Evolutionary conservation across 2,329 filamentous ascomycete genomes (phyloP).

Genomic region (Sclerotinia trifoliorum): DNA sequence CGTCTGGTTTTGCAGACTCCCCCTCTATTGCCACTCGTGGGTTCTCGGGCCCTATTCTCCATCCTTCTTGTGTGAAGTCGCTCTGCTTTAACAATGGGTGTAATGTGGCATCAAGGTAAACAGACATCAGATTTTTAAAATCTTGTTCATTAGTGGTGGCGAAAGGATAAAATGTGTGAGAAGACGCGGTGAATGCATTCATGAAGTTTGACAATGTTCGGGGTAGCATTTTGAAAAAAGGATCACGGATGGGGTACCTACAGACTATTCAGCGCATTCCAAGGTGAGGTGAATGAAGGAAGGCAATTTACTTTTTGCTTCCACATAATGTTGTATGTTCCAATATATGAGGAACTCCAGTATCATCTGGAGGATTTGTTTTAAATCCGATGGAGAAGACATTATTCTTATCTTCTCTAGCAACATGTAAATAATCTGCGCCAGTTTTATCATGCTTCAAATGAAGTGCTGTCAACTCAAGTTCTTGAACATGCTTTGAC

Average conservation of each 20-base stretch:
- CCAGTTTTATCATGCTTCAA: constrained; percentile 93
- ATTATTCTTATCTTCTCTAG: constrained; percentile 96
- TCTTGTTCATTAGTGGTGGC: constrained; percentile 95
- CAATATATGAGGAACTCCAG: constrained; percentile 92
- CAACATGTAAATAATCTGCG: constrained; percentile 93
- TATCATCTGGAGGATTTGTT: constrained; percentile 96
- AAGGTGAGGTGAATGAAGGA: constrained; percentile 17
- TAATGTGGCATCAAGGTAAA: constrained; percentile 93
- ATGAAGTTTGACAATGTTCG: constrained; percentile 99
- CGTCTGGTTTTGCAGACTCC: constrained; percentile 48
- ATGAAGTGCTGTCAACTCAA: constrained; percentile 87
- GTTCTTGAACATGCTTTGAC: constrained; percentile 88
- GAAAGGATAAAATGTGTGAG: constrained; percentile 97
- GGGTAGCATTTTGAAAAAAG: constrained; percentile 99
- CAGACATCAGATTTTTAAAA: constrained; percentile 92
- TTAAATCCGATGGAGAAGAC: constrained; percentile 99
- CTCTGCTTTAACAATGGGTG: constrained; percentile 84
- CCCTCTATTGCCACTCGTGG: constrained; percentile 51
- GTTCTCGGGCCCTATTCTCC: constrained; percentile 93
- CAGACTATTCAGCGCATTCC: constrained; percentile 37
- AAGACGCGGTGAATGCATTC: constrained; percentile 96
- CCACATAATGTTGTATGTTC: constrained; percentile 97
- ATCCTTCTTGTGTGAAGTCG: constrained; percentile 95
- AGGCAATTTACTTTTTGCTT: constrained; percentile 71
- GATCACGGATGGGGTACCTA: constrained; percentile 94